Conservation (phyloP, 768 basidiomycete species). For the Brasilioporus rufonigricans region DNA sequence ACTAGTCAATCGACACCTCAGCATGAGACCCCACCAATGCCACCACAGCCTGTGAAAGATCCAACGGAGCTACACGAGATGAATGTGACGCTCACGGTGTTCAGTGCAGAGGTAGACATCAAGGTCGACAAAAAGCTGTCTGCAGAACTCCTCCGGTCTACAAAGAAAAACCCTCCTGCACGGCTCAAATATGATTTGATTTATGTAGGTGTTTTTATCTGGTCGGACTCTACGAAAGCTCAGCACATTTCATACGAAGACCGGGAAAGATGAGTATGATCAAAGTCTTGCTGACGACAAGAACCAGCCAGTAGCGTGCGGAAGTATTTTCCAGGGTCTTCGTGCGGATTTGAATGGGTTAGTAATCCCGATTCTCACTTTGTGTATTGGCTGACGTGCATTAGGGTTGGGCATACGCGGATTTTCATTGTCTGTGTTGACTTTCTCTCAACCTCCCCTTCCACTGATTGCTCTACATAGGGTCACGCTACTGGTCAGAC, state of each 20-base stretch:
- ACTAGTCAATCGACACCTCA: no score
- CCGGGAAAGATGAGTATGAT: neutral
- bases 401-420: neutral
- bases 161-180: slow-evolving; percentile 48
- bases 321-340: neutral
- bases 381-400: neutral
- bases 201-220: slow-evolving; percentile 41
- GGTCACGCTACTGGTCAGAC: neutral
- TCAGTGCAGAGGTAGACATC: neutral
- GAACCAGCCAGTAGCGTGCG: slow-evolving; percentile 15
- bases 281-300: slow-evolving; percentile 53
- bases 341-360: slow-evolving; percentile 1
- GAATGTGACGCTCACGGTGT: slow-evolving; percentile 19
- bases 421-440: neutral
- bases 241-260: slow-evolving; percentile 42
- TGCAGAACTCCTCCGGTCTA: slow-evolving; percentile 66
- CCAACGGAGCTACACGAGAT: slow-evolving; percentile 20
- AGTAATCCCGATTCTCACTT: neutral
- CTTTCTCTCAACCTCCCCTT: neutral
- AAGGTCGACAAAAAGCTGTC: neutral
- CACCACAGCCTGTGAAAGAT: slow-evolving; percentile 17
- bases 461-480: no score
- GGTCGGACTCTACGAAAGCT: neutral
- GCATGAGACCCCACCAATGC: no score
- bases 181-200: slow-evolving; percentile 79